A percentile compares a stretch with the other conserved stretches of the same genome.
These are phyloP conservation scores for Fusarium staphyleae DNA, from an alignment of 2,329 filamentous ascomycete species.

Conservation along the genomic window DNA sequence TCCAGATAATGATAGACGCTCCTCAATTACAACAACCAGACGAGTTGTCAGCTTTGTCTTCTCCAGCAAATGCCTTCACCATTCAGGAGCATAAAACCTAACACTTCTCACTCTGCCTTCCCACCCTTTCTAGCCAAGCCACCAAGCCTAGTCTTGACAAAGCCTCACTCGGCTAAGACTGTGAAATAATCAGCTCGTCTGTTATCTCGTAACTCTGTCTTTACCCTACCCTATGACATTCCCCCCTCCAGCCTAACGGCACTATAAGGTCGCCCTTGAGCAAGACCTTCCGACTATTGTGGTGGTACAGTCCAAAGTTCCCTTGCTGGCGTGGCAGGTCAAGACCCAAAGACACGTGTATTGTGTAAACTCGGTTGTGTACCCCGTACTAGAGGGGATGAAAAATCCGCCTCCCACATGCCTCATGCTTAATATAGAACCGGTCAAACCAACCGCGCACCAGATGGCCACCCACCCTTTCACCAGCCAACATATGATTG, in stretches of 20 bases:
- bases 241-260: no score
- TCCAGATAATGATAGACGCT: conserved; percentile 7
- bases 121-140: not conserved
- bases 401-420: not conserved
- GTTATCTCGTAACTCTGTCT: no score
- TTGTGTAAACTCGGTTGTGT: conserved; percentile 6
- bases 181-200: no score
- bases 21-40: no score
- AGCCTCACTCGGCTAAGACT: not conserved
- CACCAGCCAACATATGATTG: not conserved
- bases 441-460: not conserved
- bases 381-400: not conserved
- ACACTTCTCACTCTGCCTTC: not conserved
- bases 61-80: not conserved
- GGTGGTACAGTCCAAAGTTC: no score
- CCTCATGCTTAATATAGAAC: conserved; percentile 29
- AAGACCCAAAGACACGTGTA: conserved; percentile 14
- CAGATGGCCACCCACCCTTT: not conserved
- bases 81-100: not conserved
- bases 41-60: not conserved
- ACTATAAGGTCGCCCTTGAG: no score
- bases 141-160: not conserved
- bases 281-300: no score
- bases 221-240: no score
- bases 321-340: not conserved